phyloP scores from a whole-genome alignment of 805 yeast species.

The Lachancea quebecensis region DNA sequence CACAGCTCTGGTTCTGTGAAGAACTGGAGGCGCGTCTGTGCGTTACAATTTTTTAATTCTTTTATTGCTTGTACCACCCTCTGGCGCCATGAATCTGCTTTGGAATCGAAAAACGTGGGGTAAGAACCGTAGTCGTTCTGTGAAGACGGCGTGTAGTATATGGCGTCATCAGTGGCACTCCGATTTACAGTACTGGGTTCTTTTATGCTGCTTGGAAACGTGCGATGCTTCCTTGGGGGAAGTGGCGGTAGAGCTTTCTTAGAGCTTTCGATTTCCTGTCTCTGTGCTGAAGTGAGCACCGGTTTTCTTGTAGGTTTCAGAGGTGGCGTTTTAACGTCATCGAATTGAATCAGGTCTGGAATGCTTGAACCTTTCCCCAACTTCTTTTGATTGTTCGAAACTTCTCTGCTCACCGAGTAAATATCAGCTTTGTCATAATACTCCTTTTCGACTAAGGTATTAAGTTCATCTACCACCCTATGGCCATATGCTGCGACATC shows the following conservation, averaged over 20 bases:
- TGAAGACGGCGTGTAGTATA: slow-evolving; percentile 22
- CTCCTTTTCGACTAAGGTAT: slow-evolving; percentile 23
- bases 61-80: slow-evolving; percentile 39
- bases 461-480: slow-evolving; percentile 27
- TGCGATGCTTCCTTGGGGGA: slow-evolving; percentile 24
- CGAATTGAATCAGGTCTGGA: slow-evolving; percentile 35
- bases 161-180: slow-evolving; percentile 7
- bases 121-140: slow-evolving; percentile 27
- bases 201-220: not conserved
- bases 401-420: too few species aligned
- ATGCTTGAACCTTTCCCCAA: not conserved
- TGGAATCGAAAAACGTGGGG: slow-evolving; percentile 37
- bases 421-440: slow-evolving; percentile 10
- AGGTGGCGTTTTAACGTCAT: slow-evolving; percentile 16
- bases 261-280: slow-evolving; percentile 4
- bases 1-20: slow-evolving; percentile 26
- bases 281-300: slow-evolving; percentile 1
- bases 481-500: slow-evolving; percentile 37
- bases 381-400: not conserved
- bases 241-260: slow-evolving; percentile 28
- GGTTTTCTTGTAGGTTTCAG: slow-evolving; percentile 9
- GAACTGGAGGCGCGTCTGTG: slow-evolving; percentile 22
- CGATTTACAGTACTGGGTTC: slow-evolving; percentile 18
- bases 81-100: slow-evolving; percentile 49
- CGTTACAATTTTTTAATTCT: slow-evolving; percentile 16